Base-by-base conservation (phyloP, 495 filamentous ascomycete genomes). In the Aspergillus campestris region DNA sequence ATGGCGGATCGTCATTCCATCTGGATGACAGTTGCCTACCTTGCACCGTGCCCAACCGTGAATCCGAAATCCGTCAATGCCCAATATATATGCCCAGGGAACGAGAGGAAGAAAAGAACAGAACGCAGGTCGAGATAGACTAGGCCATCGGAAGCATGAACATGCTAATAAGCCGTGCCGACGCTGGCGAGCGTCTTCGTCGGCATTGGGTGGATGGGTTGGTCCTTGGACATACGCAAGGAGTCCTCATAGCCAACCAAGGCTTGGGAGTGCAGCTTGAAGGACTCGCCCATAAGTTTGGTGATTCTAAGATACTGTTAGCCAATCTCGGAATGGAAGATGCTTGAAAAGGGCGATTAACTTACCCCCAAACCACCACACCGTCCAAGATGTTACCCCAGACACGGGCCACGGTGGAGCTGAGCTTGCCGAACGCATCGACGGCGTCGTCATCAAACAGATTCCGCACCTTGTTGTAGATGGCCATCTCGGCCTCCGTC, bases 311-410 rank as follows among this genome's bases (percentile, higher is more conserved):
- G 52, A 7, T 57, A 8, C 29, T 33, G 65, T 83, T 73, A 84
- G 84, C 52, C 59, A 44, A 31, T 14, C 11, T 29, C 7, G 32
- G 42, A 8, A 13, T 15, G 14, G 30, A 33, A 15, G 44, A n/a
- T 31, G 18, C 27, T 15, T 34, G 42, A 36, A 9, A 38, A 24
- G 2, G 18, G 18, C 4, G 31, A 44, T 47, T 43, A 38, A 75
- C 83, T 72, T 78, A 86, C 83, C 92, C 92, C 92, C 92, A 98
- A 46, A 98, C 92, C 54, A 96, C 91, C 49, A 96, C 92, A 65
- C 95, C 94, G 65, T 97, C 91, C 54, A 98, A 78, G 83, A 97
- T 97, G 50, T 87, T 88, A 62, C 94, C 92, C 92, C 92, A 98
- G 46, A 96, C 79, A 60, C 86, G 81, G 55, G 92, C 90, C 31